Conservation (phyloP, 2,329 filamentous ascomycete genomes). For the Dothiorella sarmentorum region DNA sequence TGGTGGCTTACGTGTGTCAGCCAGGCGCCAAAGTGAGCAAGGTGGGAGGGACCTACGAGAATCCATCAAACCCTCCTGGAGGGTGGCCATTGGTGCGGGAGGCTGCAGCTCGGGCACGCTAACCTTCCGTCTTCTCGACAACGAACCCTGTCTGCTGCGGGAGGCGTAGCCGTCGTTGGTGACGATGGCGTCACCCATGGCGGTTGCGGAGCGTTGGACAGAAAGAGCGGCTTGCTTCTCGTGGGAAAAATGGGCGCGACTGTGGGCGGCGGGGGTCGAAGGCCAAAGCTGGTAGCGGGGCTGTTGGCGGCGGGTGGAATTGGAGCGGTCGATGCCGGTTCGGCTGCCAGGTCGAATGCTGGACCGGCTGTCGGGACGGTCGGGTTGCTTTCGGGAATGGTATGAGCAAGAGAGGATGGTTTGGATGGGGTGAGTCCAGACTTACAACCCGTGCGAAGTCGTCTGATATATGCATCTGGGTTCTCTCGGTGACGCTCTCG, state of each 20-base stretch:
- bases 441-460: conserved; percentile 1
- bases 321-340: background rate
- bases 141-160: conserved; percentile 35
- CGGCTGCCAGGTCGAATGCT: conserved; percentile 2
- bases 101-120: conserved; percentile 38
- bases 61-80: conserved; percentile 37
- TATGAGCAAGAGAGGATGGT: conserved; percentile 27
- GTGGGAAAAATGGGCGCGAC: conserved; percentile 8
- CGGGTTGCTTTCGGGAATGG: background rate
- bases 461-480: conserved; percentile 34
- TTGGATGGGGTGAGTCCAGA: conserved; percentile 18
- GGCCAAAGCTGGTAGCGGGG: conserved; percentile 39
- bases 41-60: conserved; percentile 34
- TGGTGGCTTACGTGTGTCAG: conserved; percentile 32
- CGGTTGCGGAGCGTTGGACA: conserved; percentile 37
- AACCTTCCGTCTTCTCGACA: conserved; percentile 39
- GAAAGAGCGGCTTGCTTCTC: conserved; percentile 37
- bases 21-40: background rate
- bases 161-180: conserved; percentile 31
- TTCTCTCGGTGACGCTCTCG: conserved; percentile 28
- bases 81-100: conserved; percentile 35
- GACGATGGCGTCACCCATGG: conserved; percentile 39
- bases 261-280: conserved; percentile 12
- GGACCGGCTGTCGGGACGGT: background rate
- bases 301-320: conserved; percentile 3